Evolutionary conservation across 805 yeast genomes (phyloP).

Genomic region (Candida sanyiensis): DNA sequence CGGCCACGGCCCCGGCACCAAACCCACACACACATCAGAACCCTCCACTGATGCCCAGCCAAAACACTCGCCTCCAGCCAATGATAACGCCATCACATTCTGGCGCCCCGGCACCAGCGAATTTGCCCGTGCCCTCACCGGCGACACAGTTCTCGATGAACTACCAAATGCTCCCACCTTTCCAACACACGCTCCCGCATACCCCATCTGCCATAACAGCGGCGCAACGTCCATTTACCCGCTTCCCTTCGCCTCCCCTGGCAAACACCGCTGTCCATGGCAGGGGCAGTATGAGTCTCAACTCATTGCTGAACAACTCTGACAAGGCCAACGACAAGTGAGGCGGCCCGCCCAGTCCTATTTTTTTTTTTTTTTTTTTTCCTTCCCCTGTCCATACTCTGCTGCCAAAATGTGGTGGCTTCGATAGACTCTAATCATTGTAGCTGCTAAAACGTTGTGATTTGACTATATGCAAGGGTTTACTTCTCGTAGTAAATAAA

Average conservation of each 20-base stretch:
- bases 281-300: slow-evolving; percentile 17
- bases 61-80: slow-evolving; percentile 1
- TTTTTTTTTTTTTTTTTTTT: too few species aligned
- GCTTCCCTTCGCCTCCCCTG: too few species aligned
- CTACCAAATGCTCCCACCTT: slow-evolving; percentile 10
- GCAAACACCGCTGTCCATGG: neutral
- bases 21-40: too few species aligned
- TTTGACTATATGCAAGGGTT: neutral
- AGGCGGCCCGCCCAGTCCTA: too few species aligned
- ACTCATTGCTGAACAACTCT: slow-evolving; percentile 16
- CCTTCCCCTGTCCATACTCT: too few species aligned
- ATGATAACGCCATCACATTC: slow-evolving; percentile 6
- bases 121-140: slow-evolving; percentile 10
- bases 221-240: neutral
- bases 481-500: slow-evolving; percentile 52
- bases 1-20: slow-evolving; percentile 3
- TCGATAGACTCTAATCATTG: too few species aligned
- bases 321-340: neutral
- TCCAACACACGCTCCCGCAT: slow-evolving; percentile 11
- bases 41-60: too few species aligned
- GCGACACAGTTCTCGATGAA: slow-evolving; percentile 10
- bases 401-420: too few species aligned
- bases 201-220: neutral
- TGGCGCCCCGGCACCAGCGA: neutral
- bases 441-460: too few species aligned